These are phyloP conservation scores for Lecanicillium sp. DNA, from an alignment of 2,329 filamentous ascomycete genomes.

Conservation along the genomic window DNA sequence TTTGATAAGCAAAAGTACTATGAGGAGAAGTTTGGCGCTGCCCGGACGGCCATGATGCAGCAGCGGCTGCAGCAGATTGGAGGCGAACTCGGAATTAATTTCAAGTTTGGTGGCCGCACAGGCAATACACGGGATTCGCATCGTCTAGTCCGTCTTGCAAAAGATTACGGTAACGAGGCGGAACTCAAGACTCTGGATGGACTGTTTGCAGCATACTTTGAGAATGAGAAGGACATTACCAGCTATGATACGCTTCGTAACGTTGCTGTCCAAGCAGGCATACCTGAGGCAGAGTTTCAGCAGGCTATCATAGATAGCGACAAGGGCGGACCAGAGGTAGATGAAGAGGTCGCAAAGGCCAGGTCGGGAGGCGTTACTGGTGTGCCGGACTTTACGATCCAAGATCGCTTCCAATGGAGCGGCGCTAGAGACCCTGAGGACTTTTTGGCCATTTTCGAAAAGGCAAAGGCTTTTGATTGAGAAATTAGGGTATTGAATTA, in stretches of 20 bases:
- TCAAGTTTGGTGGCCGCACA: slow-evolving; percentile 34
- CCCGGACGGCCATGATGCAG: slow-evolving; percentile 37
- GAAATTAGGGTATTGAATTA: no score
- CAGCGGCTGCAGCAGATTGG: slow-evolving; percentile 23
- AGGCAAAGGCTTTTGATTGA: slow-evolving; percentile 32
- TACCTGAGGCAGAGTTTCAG: slow-evolving; percentile 32
- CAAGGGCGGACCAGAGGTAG: slow-evolving; percentile 37
- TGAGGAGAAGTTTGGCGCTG: slow-evolving; percentile 51
- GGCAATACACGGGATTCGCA: slow-evolving; percentile 25
- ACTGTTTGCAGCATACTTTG: slow-evolving; percentile 35
- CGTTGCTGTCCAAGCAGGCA: slow-evolving; percentile 31
- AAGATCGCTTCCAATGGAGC: slow-evolving; percentile 57
- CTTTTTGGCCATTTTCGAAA: slow-evolving; percentile 60
- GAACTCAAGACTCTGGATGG: slow-evolving; percentile 49
- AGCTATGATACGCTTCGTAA: slow-evolving; percentile 26
- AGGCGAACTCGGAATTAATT: slow-evolving; percentile 28
- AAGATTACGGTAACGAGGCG: slow-evolving; percentile 39
- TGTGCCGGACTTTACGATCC: slow-evolving; percentile 67
- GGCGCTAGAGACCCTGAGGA: slow-evolving; percentile 61
- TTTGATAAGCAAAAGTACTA: slow-evolving; percentile 31
- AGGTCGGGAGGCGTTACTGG: slow-evolving; percentile 41
- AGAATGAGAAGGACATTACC: slow-evolving; percentile 35
- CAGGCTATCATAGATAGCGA: slow-evolving; percentile 32
- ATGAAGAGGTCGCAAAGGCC: slow-evolving; percentile 20
- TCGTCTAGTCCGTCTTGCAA: slow-evolving; percentile 37